phyloP scores from a whole-genome alignment of 2,329 filamentous ascomycete species.

The Chaetoscypha palmicola region DNA sequence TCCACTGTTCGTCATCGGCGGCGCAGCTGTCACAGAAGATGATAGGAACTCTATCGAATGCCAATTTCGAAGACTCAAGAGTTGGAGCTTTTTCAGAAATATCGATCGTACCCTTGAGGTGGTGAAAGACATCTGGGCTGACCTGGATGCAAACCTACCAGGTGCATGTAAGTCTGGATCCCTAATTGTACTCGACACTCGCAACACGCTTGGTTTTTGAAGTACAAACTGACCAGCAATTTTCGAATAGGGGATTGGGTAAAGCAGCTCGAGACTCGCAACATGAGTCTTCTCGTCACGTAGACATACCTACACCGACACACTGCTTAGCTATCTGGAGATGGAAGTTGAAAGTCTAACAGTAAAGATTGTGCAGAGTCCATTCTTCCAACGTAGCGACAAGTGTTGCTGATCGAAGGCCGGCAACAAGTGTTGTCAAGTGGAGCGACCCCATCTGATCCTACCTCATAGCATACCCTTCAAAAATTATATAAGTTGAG shows the following conservation, averaged over 20 bases:
- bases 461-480: no score
- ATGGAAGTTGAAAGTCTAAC: background rate
- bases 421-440: no score
- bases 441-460: no score
- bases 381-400: no score
- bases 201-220: background rate
- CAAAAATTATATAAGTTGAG: no score
- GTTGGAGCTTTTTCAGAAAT: slow-evolving; percentile 20
- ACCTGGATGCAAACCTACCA: slow-evolving; percentile 11
- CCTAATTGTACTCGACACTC: background rate
- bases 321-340: background rate
- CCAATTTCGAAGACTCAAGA: slow-evolving; percentile 15
- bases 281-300: slow-evolving; percentile 17
- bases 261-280: slow-evolving; percentile 10
- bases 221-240: background rate
- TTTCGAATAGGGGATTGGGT: slow-evolving; percentile 20
- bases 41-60: slow-evolving; percentile 9
- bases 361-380: no score
- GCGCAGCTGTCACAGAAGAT: slow-evolving; percentile 8
- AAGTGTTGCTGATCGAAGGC: no score
- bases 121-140: slow-evolving; percentile 17
- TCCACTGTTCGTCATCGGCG: slow-evolving; percentile 20
- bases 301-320: slow-evolving; percentile 4
- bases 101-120: slow-evolving; percentile 13
- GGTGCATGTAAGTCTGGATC: background rate